Evolutionary conservation across 306 rosid genomes (phyloP), one percentile per base, ranked within the genome.

Genomic region (Dryas alaskensis): DNA sequence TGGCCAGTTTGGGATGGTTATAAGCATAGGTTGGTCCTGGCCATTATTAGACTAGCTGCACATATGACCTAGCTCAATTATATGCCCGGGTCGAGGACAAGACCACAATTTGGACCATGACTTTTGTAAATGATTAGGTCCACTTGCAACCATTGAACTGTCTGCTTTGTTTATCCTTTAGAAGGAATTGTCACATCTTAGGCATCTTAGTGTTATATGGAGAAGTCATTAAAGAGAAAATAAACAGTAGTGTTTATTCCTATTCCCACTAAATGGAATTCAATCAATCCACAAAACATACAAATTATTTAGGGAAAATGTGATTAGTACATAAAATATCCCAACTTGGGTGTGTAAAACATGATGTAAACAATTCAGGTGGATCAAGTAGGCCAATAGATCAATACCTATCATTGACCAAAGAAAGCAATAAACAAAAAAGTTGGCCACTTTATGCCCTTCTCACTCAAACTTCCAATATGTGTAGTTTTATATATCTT

Each of bases 341-440:
- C 66, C 79, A 51, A 75, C n/a, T 49, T 48, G 55, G 73, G 51
- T 55, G 54, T 49, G 51, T 73, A 73, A 55, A 81, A 10, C 55
- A 16, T 60, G 77, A 62, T 83, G 65, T 77, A 53, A 80, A 71
- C 78, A 31, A 69, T 46, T 74, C 70, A 69, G 69, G 75, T 22
- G 55, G 81, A 72, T 62, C 68, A 67, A 74, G 66, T 6, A 44
- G 75, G 48, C 72, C 53, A 70, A 50, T 22, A 65, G 79, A 70
- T 69, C 48, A 47, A 74, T 65, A 66, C 79, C 60, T 67, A 51
- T 70, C 51, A 76, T 78, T 63, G 80, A 85, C 84, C 50, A 58
- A 42, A 78, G n/a, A 43, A 78, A 39, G 45, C 27, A 52, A 64
- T 43, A 71, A 67, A 79, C 80, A 73, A 81, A 75, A 57, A 80